Base-by-base conservation (phyloP, 2,329 filamentous ascomycete species). In the Lomentospora prolificans region DNA sequence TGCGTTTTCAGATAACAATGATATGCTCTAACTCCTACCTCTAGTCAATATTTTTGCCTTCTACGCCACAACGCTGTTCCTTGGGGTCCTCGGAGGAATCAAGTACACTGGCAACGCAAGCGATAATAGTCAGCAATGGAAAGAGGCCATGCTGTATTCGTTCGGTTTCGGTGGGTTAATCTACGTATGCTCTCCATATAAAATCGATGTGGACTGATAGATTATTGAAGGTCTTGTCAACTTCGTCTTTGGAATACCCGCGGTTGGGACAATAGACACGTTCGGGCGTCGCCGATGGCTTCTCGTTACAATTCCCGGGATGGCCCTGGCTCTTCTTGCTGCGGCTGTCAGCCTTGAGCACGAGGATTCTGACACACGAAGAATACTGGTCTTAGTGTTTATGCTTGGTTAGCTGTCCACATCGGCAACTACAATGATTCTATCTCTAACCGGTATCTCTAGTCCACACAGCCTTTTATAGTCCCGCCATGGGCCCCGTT, bases 321-420 rank as follows among this genome's bases (percentile, higher is more conserved):
- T 76, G 74, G 66, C 68, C 0, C 58, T 74, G 5, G 70, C 71
- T 50, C 70, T 75, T 66, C 61, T 69, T 1, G 68, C 64, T 2
- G 72, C 70, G 0, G 70, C 70, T 5, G 53, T 72, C 14, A 54
- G 52, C 19, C 36, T 54, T 22, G 36, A 54, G 52, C 9, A 30
- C 22, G 28, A 24, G 10, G 22, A 67, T 0, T 68, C 64, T n/a
- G 71, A 62, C 0, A 71, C 73, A 0, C 74, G 78, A 57, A 70
- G 81, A 19, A 78, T 71, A 31, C 65, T 80, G 0, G 75, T 85
- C 12, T 78, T 81, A 0, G 68, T 84, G 3, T 85, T 86, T 58
- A 71, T 86, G 59, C 86, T 77, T 1, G 80, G 52, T 54, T 8
- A 54, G 22, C 24, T 30, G 6, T 22, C 24, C 24, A 3, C 8